Evolutionary conservation across 2,329 filamentous ascomycete genomes (phyloP).

Genomic region (Neophaeococcomyces mojaviensis): DNA sequence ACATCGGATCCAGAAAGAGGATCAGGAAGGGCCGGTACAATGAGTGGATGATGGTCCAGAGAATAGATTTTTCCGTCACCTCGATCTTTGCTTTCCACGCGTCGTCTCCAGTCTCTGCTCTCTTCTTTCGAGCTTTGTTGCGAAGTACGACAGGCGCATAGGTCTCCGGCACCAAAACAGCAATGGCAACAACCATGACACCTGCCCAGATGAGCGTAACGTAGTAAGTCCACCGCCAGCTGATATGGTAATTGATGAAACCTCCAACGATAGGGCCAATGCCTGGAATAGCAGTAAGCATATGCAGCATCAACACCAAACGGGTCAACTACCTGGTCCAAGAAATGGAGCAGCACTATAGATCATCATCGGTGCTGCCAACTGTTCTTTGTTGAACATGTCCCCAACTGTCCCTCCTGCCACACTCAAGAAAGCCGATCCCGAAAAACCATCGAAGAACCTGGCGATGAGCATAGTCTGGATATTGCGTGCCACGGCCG

Average conservation of each 20-base stretch:
- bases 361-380: constrained; percentile 70
- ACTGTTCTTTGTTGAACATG: constrained; percentile 55
- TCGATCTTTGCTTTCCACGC: constrained; percentile 66
- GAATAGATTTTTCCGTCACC: constrained; percentile 56
- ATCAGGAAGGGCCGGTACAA: constrained; percentile 46
- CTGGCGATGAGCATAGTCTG: constrained; percentile 68
- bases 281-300: constrained; percentile 7
- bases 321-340: constrained; percentile 38
- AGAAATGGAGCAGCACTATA: constrained; percentile 60
- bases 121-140: constrained; percentile 57
- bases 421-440: constrained; percentile 59
- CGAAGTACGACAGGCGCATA: constrained; percentile 67
- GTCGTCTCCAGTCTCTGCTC: constrained; percentile 63
- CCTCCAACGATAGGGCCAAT: constrained; percentile 21
- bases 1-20: constrained; percentile 36
- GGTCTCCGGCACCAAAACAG: constrained; percentile 69
- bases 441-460: constrained; percentile 53
- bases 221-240: constrained; percentile 73
- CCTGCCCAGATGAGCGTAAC: constrained; percentile 67
- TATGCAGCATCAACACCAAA: background rate
- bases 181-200: constrained; percentile 51
- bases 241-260: constrained; percentile 62
- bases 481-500: constrained; percentile 75
- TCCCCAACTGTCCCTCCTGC: constrained; percentile 69
- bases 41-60: constrained; percentile 46